Evolutionary conservation across 2,329 filamentous ascomycete species (phyloP).

Genomic region (Arthrobotrys pseudoclavata): DNA sequence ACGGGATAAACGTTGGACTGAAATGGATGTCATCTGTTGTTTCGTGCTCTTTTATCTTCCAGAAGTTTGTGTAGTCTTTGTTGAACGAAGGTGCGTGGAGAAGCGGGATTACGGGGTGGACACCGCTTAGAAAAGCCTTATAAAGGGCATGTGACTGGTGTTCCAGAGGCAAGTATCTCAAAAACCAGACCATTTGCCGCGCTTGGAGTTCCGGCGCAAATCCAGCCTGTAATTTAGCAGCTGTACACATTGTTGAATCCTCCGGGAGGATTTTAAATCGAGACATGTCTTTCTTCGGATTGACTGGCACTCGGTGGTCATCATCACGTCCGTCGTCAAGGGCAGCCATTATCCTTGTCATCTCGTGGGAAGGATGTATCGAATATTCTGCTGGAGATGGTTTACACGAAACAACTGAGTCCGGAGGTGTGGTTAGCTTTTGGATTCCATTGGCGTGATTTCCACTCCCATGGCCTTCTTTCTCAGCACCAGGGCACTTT

Average conservation of each 20-base stretch:
- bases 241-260: constrained; percentile 50
- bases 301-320: constrained; percentile 30
- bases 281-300: constrained; percentile 42
- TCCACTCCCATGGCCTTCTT: not conserved
- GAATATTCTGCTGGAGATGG: constrained; percentile 10
- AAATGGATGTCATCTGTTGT: constrained; percentile 59
- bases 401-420: constrained; percentile 26
- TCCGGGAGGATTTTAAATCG: constrained; percentile 54
- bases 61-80: constrained; percentile 61
- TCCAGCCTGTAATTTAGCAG: constrained; percentile 52
- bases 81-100: constrained; percentile 62
- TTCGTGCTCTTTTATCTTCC: constrained; percentile 58
- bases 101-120: constrained; percentile 63
- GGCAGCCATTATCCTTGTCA: constrained; percentile 48
- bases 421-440: constrained; percentile 12
- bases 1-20: constrained; percentile 61
- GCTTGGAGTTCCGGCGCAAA: constrained; percentile 54
- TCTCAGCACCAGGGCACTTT: not conserved
- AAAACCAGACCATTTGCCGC: constrained; percentile 53
- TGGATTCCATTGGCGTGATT: not conserved
- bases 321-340: constrained; percentile 45
- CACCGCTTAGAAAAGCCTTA: constrained; percentile 62
- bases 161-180: constrained; percentile 53
- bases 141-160: constrained; percentile 61
- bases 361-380: constrained; percentile 27